A percentile compares a stretch with the other conserved stretches of the same genome.
phyloP scores from a whole-genome alignment of 2,329 filamentous ascomycete genomes.

The Sphaerulina vaccinii region DNA sequence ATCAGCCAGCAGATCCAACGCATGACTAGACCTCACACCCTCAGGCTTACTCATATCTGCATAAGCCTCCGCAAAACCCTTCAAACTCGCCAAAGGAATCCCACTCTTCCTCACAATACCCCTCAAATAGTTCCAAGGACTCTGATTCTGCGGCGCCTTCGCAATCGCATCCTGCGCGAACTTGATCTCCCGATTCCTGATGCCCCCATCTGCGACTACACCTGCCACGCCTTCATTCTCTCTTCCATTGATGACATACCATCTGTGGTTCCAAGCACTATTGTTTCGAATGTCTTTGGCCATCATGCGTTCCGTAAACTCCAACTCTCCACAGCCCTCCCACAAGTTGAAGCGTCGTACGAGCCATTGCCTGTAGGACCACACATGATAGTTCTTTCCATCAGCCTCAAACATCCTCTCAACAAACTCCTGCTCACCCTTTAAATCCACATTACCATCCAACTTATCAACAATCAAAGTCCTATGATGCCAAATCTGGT shows the following conservation, averaged over 20 bases:
- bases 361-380: slow-evolving; percentile 85
- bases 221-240: slow-evolving; percentile 37
- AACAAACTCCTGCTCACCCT: slow-evolving; percentile 70
- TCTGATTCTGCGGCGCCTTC: slow-evolving; percentile 88
- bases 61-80: slow-evolving; percentile 56
- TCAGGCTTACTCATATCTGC: slow-evolving; percentile 50
- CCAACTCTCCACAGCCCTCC: slow-evolving; percentile 56
- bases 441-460: background rate
- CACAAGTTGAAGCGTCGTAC: slow-evolving; percentile 63
- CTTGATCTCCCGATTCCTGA: slow-evolving; percentile 71
- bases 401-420: slow-evolving; percentile 78
- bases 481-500: slow-evolving; percentile 86
- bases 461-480: slow-evolving; percentile 58
- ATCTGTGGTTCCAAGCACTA: slow-evolving; percentile 95
- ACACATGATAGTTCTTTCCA: slow-evolving; percentile 97
- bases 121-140: slow-evolving; percentile 86
- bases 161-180: slow-evolving; percentile 68
- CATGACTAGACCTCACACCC: slow-evolving; percentile 58
- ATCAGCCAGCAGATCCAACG: slow-evolving; percentile 70
- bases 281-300: slow-evolving; percentile 87
- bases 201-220: slow-evolving; percentile 47
- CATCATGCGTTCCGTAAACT: slow-evolving; percentile 70
- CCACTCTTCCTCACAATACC: slow-evolving; percentile 70
- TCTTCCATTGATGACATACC: slow-evolving; percentile 80
- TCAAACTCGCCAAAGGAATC: slow-evolving; percentile 49